Base-by-base conservation (phyloP, 495 filamentous ascomycete genomes). In the Melanomma pulvis-pyrius region DNA sequence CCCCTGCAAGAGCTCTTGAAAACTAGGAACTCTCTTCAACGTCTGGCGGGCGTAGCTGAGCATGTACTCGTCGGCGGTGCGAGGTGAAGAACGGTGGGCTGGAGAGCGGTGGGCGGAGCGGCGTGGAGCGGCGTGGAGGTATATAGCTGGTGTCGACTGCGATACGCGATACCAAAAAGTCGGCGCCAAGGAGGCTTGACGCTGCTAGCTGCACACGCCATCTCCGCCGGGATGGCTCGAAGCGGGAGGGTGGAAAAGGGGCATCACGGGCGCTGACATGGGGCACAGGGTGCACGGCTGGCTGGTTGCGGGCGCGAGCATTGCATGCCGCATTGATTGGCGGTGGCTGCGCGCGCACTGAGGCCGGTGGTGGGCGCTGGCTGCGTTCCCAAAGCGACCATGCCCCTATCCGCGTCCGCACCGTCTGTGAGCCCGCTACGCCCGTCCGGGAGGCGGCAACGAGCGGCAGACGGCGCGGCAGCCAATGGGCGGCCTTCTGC, bases 1-100 rank as follows among this genome's bases (percentile, higher is more conserved):
- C 76, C 82, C 81, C 82, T 83, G 82, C 74, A 83, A 75, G 66
- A 84, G 80, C 75, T 84, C 82, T 79, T 84, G 82, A 69, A 84
- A 84, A 79, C 82, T 84, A 70, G 82, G 82, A 73, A 84, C 82
- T 74, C 81, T 79, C 75, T 83, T 82, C 58, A 84, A 74, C 70
- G 82, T 72, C 32, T 67, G 65, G 60, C 66, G 66, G 22, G 70
- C 70, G 66, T 55, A 56, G 49, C 65, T 67, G 26, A 72, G 52
- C 70, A 72, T 72, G 70, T 50, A 69, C 69, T 56, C 32, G 26
- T 25, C 13, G 52, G 26, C 13, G 44, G 55, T 12, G 52, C 11
- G 25, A 55, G n/a, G 48, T 58, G 58, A 68, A 68, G 65, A 39
- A 56, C 49, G 30, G 39, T n/a, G 17, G 26, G 47, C n/a, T 12